A percentile compares a stretch with the other conserved stretches of the same genome.
Evolutionary conservation across 2,329 filamentous ascomycete genomes (phyloP).

Genomic region (Colletotrichum phormii): DNA sequence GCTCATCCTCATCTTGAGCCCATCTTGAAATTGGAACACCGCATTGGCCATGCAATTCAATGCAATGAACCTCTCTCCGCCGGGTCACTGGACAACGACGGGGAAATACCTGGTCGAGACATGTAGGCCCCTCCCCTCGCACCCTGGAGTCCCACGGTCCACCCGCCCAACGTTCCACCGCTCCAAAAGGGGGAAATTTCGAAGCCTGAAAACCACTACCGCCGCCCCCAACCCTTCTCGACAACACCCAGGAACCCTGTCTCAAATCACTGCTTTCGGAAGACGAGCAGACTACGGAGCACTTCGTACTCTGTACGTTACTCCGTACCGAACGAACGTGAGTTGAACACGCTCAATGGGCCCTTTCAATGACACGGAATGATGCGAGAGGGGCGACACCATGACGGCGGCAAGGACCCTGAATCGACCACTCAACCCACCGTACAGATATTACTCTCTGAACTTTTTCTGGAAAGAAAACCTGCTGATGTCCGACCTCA

Average conservation of each 20-base stretch:
- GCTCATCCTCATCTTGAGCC: conserved; percentile 18
- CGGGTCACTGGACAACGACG: conserved; percentile 28
- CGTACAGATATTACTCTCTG: neutral
- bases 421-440: neutral
- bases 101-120: conserved; percentile 20
- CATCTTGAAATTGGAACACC: conserved; percentile 31
- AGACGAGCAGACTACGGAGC: neutral
- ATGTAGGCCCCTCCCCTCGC: conserved; percentile 3
- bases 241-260: conserved; percentile 18
- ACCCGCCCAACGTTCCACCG: conserved; percentile 23
- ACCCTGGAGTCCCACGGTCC: conserved; percentile 10
- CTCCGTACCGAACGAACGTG: conserved; percentile 1
- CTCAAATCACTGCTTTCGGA: conserved; percentile 19
- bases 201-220: conserved; percentile 15
- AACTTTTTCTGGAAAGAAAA: neutral
- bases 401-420: conserved; percentile 20
- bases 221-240: conserved; percentile 3
- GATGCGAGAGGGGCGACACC: conserved; percentile 23
- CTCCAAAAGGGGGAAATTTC: conserved; percentile 24
- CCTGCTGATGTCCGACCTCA: neutral
- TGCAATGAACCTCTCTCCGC: conserved; percentile 28
- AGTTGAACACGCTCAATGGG: neutral
- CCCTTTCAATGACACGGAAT: conserved; percentile 20
- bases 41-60: conserved; percentile 35
- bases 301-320: no score